Percentiles rank a stretch among this genome's conserved stretches.
Conservation (phyloP, 1,139 yeast species). For the Suhomyces yuchorum region DNA sequence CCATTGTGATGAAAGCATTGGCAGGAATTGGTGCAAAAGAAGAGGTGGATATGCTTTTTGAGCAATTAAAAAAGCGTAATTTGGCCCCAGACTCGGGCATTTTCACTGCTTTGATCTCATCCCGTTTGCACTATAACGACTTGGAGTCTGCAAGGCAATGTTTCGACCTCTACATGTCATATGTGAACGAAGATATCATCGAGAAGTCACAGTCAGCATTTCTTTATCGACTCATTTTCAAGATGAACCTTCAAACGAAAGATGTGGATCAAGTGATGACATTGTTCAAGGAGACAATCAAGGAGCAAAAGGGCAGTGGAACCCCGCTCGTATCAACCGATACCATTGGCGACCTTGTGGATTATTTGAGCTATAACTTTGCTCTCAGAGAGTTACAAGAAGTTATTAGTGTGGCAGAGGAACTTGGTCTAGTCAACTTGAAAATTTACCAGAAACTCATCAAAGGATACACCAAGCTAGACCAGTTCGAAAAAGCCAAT, state of each 20-base stretch:
- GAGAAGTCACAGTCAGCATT: slow-evolving; percentile 36
- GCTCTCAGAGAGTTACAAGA: slow-evolving; percentile 28
- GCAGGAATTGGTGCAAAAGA: slow-evolving; percentile 57
- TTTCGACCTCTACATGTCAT: slow-evolving; percentile 24
- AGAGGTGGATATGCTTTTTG: slow-evolving; percentile 55
- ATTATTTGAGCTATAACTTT: slow-evolving; percentile 26
- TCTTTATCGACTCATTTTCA: slow-evolving; percentile 45
- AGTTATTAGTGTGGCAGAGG: slow-evolving; percentile 24
- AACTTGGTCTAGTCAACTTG: slow-evolving; percentile 18
- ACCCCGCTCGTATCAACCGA: slow-evolving; percentile 23
- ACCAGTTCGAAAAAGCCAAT: slow-evolving; percentile 39
- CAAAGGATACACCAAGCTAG: slow-evolving; percentile 32
- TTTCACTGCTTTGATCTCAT: slow-evolving; percentile 50
- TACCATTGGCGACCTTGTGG: slow-evolving; percentile 21
- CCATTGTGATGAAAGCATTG: slow-evolving; percentile 64
- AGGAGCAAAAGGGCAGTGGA: slow-evolving; percentile 20
- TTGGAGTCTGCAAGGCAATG: slow-evolving; percentile 37
- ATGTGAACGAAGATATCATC: slow-evolving; percentile 18
- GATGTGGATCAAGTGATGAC: slow-evolving; percentile 42
- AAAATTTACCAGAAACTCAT: slow-evolving; percentile 22
- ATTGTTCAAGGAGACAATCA: slow-evolving; percentile 40
- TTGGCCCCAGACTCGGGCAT: slow-evolving; percentile 52
- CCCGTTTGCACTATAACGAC: slow-evolving; percentile 49
- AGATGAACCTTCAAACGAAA: slow-evolving; percentile 38
- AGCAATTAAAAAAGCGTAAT: slow-evolving; percentile 48